phyloP scores from a whole-genome alignment of 495 filamentous ascomycete species.

The Xylaria telfairii region DNA sequence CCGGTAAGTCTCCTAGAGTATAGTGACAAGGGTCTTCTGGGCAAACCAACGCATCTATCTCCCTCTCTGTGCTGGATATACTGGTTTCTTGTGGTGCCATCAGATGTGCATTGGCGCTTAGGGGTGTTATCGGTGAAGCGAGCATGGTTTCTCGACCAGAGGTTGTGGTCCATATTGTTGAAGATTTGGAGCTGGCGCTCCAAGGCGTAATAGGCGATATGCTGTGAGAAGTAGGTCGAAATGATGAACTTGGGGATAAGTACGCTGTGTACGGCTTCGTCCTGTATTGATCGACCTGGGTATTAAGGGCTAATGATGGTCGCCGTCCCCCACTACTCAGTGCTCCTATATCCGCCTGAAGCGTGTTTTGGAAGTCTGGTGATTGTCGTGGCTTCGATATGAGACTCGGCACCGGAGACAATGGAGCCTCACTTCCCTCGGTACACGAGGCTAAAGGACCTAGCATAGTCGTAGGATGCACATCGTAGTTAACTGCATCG shows the following conservation, averaged over 20 bases:
- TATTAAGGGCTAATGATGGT: constrained; percentile 38
- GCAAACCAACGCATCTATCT: constrained; percentile 14
- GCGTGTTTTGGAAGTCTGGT: constrained; percentile 18
- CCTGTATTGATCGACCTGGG: constrained; percentile 36
- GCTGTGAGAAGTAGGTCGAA: constrained; percentile 34
- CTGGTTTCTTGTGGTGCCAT: constrained; percentile 23
- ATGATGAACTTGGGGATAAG: constrained; percentile 37
- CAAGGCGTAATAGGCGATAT: constrained; percentile 40
- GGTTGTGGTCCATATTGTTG: constrained; percentile 31
- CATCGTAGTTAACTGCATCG: constrained; percentile 33
- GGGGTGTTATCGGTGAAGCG: constrained; percentile 39
- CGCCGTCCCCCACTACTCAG: constrained; percentile 26
- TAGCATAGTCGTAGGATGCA: constrained; percentile 20
- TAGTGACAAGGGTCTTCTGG: constrained; percentile 33
- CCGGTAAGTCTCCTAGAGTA: constrained; percentile 38
- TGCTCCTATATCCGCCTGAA: constrained; percentile 15
- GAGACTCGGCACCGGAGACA: constrained; percentile 13
- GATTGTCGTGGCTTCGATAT: constrained; percentile 14
- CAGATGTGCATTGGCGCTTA: constrained; percentile 24
- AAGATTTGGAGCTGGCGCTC: constrained; percentile 31
- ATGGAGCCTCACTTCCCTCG: constrained; percentile 4
- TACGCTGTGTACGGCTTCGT: constrained; percentile 30
- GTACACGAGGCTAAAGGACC: constrained; percentile 19
- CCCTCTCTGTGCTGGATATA: constrained; percentile 20
- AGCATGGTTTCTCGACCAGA: constrained; percentile 32